Base-by-base conservation (phyloP, 1,284 basidiomycete species). In the Inonotus hispidus region DNA sequence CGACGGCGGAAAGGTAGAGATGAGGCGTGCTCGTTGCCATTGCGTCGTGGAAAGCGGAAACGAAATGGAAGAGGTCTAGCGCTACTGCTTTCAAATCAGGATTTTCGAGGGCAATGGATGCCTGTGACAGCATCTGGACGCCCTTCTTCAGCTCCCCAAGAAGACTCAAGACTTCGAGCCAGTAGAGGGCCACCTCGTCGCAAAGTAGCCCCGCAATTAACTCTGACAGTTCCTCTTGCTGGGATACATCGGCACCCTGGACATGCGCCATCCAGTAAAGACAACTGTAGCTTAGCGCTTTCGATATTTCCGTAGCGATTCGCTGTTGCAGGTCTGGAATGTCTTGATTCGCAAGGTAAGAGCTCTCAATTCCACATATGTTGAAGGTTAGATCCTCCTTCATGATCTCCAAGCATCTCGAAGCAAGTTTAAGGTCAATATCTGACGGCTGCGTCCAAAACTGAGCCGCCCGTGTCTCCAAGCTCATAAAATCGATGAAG, bases 371-470 rank as follows among this genome's bases (percentile, higher is more conserved):
- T 13, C 63, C 43, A 52, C 69, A 71, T 2, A 76, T 72, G 58
- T 72, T 74, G 64, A 74, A 75, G 32, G 68, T 62, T 21, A 80
- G 73, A 14, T 69, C 66, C 1, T 59, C n/a, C 7, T 70, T 61
- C 68, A 77, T 71, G n/a, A 68, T 56, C 2, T 60, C 56, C 7
- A 76, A 60, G 13, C 68, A 70, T 23, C 47, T 14, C 4, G n/a
- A 23, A 10, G 47, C 47, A 43, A 43, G 16, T 3, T 16, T 14
- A 1, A 21, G 7, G 41, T 21, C 41, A 5, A n/a, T n/a, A 16
- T 43, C 41, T 7, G 19, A 43, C 16, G 38, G 53, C 13, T 67
- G 63, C 32, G 72, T 68, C 21, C 66, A 53, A 53, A 70, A 75
- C 1, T 4, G 8, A 1, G 5, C 4, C 11, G 56, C 37, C n/a